Evolutionary conservation across 2,329 filamentous ascomycete species (phyloP).

Genomic region (Penicillium sp.): DNA sequence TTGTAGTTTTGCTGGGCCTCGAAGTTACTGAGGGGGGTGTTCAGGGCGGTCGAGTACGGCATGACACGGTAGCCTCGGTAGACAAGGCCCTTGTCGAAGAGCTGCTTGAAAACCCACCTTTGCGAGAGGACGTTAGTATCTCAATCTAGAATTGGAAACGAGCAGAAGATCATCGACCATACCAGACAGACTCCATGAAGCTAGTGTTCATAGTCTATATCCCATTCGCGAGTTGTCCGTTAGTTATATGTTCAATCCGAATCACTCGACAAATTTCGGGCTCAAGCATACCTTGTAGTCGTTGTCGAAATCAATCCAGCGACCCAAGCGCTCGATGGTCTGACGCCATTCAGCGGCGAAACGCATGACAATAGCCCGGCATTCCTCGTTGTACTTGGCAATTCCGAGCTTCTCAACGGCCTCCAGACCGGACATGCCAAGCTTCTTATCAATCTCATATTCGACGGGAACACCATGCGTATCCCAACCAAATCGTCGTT

Average conservation of each 20-base stretch:
- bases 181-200: conserved; percentile 97
- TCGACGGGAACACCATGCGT: conserved; percentile 94
- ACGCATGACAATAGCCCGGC: conserved; percentile 89
- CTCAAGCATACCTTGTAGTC: conserved; percentile 75
- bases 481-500: conserved; percentile 93
- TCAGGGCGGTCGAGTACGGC: conserved; percentile 90
- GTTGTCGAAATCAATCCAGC: conserved; percentile 98
- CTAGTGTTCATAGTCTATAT: conserved; percentile 82
- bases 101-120: conserved; percentile 78
- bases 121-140: not conserved
- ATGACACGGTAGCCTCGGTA: conserved; percentile 92
- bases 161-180: conserved; percentile 34
- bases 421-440: conserved; percentile 83
- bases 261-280: not conserved
- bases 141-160: not conserved
- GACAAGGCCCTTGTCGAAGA: conserved; percentile 85
- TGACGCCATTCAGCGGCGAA: conserved; percentile 84
- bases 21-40: conserved; percentile 88
- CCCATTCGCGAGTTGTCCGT: not conserved
- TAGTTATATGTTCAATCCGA: not conserved
- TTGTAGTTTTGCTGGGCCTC: conserved; percentile 95
- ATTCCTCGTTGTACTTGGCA: conserved; percentile 88
- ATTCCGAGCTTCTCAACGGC: conserved; percentile 86
- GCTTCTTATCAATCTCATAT: conserved; percentile 96
- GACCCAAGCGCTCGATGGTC: conserved; percentile 83